These are phyloP conservation scores for Chaetomium olivaceum DNA, from an alignment of 2,329 filamentous ascomycete species.

Conservation along the genomic window DNA sequence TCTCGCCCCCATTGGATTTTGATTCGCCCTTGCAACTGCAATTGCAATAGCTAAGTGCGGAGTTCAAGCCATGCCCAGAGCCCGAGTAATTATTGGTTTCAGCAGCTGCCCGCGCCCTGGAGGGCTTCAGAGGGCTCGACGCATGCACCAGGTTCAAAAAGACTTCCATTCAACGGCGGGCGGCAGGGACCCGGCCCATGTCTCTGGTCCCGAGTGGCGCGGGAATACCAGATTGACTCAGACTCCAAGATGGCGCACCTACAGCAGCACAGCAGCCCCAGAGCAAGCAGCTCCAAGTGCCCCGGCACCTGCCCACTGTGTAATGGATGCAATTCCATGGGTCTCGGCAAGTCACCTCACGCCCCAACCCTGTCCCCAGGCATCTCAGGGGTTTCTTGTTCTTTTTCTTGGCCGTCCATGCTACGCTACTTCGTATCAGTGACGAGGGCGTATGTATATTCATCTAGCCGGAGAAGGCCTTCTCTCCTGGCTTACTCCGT, in stretches of 20 bases:
- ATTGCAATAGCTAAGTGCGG: neutral
- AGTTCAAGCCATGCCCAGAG: slow-evolving; percentile 6
- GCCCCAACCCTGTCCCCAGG: slow-evolving; percentile 4
- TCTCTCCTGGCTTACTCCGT: neutral
- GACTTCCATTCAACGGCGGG: slow-evolving; percentile 15
- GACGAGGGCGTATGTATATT: neutral
- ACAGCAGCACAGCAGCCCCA: slow-evolving; percentile 20
- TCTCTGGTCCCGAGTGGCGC: slow-evolving; percentile 27
- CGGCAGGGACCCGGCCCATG: slow-evolving; percentile 23
- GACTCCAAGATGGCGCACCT: slow-evolving; percentile 34
- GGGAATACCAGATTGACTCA: slow-evolving; percentile 34
- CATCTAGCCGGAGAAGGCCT: neutral
- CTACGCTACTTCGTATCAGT: neutral
- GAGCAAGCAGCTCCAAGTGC: slow-evolving; percentile 23
- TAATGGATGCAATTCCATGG: slow-evolving; percentile 29
- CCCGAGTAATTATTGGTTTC: slow-evolving; percentile 26
- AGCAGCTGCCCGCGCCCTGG: slow-evolving; percentile 18
- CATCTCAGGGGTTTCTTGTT: neutral
- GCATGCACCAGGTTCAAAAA: slow-evolving; percentile 13
- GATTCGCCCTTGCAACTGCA: neutral
- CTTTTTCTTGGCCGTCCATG: neutral
- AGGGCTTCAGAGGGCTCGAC: slow-evolving; percentile 8
- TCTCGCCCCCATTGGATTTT: slow-evolving; percentile 20
- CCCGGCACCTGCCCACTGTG: slow-evolving; percentile 15
- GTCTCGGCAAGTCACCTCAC: slow-evolving; percentile 30